Conservation (phyloP, 495 filamentous ascomycete genomes). For the Penicillium ochrochloron region DNA sequence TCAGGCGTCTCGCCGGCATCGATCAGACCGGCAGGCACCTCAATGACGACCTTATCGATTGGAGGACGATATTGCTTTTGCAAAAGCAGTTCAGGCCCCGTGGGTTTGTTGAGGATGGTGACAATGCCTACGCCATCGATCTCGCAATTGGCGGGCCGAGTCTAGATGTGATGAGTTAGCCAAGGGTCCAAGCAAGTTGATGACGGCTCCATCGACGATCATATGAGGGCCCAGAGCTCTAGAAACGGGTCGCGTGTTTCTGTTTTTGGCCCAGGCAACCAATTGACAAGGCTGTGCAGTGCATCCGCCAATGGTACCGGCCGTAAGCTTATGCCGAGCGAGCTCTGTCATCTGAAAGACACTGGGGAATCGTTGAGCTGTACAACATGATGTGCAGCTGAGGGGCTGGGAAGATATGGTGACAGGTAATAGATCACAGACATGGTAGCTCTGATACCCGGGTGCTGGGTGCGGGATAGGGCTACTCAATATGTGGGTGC, state of each 20-base stretch:
- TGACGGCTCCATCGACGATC: neutral
- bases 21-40: slow-evolving; percentile 84
- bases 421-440: slow-evolving; percentile 3
- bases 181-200: neutral
- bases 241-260: slow-evolving; percentile 5
- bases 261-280: slow-evolving; percentile 1
- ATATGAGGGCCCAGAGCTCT: neutral
- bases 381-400: slow-evolving; percentile 3
- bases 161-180: slow-evolving; percentile 39
- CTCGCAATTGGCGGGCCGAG: slow-evolving; percentile 66
- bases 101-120: slow-evolving; percentile 77
- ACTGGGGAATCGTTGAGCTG: neutral
- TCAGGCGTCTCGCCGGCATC: slow-evolving; percentile 82
- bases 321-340: neutral
- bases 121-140: slow-evolving; percentile 93
- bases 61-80: slow-evolving; percentile 91
- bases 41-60: slow-evolving; percentile 75
- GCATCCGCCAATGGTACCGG: neutral
- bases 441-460: neutral
- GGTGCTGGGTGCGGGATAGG: neutral
- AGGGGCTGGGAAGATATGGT: neutral
- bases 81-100: slow-evolving; percentile 75
- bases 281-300: neutral
- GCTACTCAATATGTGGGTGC: neutral
- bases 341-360: neutral